Evolutionary conservation across 176 grass and related monocot species (phyloP), one percentile per base, ranked within the genome.

Genomic region (Tillandsia fasciculata): DNA sequence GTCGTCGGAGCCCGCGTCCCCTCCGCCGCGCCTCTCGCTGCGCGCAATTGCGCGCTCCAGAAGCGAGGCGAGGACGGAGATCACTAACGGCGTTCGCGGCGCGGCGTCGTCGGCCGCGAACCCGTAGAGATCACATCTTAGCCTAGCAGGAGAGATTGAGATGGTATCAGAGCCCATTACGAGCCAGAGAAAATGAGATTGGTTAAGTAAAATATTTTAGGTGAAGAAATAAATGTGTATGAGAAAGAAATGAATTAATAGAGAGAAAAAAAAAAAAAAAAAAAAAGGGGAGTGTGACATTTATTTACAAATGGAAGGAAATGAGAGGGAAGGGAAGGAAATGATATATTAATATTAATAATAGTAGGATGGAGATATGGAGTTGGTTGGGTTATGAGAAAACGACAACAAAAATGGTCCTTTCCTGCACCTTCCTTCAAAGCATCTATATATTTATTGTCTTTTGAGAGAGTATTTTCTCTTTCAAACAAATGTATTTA

Each of bases 1-100:
- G 33, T 72, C 63, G 10, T 72, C 12, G 20, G 0, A 8, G 12
- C 15, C 22, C 59, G 33, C 42, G 18, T 26, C 22, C 2, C 33
- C 76, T 0, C 49, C 59, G 14, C 23, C 1, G 65, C 52, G 49
- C 53, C 79, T 83, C 71, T 96, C 86, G 75, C 92, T 96, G 56
- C 83, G 81, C 3, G 84, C 82, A 49, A 96, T 92, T 65, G 87
- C 76, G 12, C 89, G 69, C 28, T 92, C 93, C 28, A 96, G 67
- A 13, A 96, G 77, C 28, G 93, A 92, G 9, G 93, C 88, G 10
- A 96, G 81, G 52, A 96, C 93, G 0, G 86, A 77, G 68, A 90
- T 73, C 28, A 92, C 88, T 17, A 87, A 82, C 49, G 87, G 74
- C 11, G 79, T 70, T 29, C 73, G 69, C 18, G 52, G 6, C 52